phyloP scores from a whole-genome alignment of 2,329 filamentous ascomycete genomes.

The Coniochaeta prunicola region DNA sequence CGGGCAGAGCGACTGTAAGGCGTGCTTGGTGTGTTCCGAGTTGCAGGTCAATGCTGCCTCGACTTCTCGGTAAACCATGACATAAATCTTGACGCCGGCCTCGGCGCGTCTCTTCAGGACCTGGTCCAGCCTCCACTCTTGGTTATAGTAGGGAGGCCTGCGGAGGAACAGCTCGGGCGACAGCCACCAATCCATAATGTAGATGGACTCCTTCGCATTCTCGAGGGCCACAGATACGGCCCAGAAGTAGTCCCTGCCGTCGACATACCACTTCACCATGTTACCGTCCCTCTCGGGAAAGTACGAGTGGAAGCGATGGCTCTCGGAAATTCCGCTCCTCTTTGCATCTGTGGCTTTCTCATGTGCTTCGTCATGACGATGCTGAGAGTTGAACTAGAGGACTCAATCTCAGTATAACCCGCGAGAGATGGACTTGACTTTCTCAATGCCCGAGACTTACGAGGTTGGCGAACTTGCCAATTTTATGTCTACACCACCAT shows the following conservation, averaged over 20 bases:
- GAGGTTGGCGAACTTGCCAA: conserved; percentile 57
- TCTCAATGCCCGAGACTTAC: conserved; percentile 28
- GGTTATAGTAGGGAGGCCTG: conserved; percentile 72
- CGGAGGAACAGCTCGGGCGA: conserved; percentile 83
- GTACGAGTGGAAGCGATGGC: conserved; percentile 82
- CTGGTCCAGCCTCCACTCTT: conserved; percentile 82
- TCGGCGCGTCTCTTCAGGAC: conserved; percentile 84
- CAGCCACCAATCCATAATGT: conserved; percentile 96
- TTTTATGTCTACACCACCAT: conserved; percentile 36
- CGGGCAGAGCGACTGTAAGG: conserved; percentile 70
- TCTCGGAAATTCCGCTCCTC: conserved; percentile 61
- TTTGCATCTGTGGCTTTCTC: conserved; percentile 80
- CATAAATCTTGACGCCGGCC: conserved; percentile 87
- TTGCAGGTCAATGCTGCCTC: conserved; percentile 82
- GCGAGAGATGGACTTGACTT: neutral
- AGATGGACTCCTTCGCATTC: conserved; percentile 83
- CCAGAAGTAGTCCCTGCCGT: conserved; percentile 93
- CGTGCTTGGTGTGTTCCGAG: conserved; percentile 86
- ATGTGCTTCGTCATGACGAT: conserved; percentile 90
- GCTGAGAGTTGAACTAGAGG: conserved; percentile 67
- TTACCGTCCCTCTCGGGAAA: conserved; percentile 83
- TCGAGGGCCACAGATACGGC: conserved; percentile 87
- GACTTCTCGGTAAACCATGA: conserved; percentile 88
- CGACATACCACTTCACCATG: conserved; percentile 93
- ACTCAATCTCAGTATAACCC: neutral